Evolutionary conservation across 1,139 yeast genomes (phyloP).

Genomic region (Geotrichum histeridarum): DNA sequence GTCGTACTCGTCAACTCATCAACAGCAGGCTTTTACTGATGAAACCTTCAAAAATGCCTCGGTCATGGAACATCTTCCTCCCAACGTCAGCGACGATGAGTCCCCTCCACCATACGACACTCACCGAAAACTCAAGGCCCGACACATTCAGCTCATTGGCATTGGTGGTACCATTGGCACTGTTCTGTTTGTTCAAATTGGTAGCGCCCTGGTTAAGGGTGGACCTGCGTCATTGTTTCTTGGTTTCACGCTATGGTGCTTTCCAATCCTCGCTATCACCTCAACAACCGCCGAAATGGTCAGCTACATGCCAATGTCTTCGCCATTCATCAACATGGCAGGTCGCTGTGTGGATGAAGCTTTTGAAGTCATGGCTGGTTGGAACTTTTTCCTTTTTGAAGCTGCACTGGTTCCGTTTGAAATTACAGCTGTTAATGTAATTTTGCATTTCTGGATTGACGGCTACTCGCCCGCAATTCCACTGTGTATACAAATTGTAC

Average conservation of each 20-base stretch:
- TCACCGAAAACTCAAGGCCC: constrained; percentile 29
- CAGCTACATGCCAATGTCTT: constrained; percentile 65
- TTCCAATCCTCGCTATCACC: constrained; percentile 61
- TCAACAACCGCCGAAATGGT: constrained; percentile 81
- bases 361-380: constrained; percentile 69
- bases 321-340: constrained; percentile 55
- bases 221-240: constrained; percentile 75
- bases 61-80: neutral
- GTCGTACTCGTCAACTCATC: neutral
- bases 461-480: constrained; percentile 40
- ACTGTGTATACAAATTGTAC: constrained; percentile 51
- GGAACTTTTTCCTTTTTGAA: constrained; percentile 75
- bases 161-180: constrained; percentile 86
- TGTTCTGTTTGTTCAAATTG: constrained; percentile 69
- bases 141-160: constrained; percentile 66
- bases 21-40: neutral
- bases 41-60: neutral
- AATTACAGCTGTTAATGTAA: constrained; percentile 71
- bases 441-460: constrained; percentile 73
- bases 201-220: constrained; percentile 60
- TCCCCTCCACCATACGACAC: constrained; percentile 18
- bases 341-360: constrained; percentile 63
- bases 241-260: constrained; percentile 58
- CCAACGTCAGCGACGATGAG: constrained; percentile 3
- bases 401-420: constrained; percentile 77